phyloP scores from a whole-genome alignment of 345 rosid genomes.

The Alliaria petiolata region DNA sequence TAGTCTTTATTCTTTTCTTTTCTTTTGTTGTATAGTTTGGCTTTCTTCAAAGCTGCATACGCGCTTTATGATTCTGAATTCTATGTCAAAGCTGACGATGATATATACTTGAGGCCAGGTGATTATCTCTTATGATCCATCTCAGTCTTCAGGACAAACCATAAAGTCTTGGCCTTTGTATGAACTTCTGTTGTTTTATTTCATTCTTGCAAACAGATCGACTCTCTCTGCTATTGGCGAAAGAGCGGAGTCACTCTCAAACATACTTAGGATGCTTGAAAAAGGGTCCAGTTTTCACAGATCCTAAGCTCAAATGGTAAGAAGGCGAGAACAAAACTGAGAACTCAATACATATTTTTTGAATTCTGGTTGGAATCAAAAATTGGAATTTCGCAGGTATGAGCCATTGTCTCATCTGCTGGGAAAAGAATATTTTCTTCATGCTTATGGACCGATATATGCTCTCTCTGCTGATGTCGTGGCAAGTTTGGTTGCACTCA shows the following conservation, averaged over 20 bases:
- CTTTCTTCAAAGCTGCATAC: conserved; percentile 84
- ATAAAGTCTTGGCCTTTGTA: not conserved
- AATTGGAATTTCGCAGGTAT: conserved; percentile 52
- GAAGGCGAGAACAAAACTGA: not conserved
- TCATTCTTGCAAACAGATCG: conserved; percentile 46
- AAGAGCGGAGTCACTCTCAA: conserved; percentile 71
- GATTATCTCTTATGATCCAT: conserved; percentile 10
- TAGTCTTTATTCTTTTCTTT: not conserved
- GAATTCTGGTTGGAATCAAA: not conserved
- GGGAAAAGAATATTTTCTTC: conserved; percentile 80
- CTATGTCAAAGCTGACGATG: conserved; percentile 95
- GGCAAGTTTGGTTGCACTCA: conserved; percentile 68
- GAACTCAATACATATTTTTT: not conserved
- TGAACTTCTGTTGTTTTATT: not conserved
- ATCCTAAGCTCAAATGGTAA: conserved; percentile 85
- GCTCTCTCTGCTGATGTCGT: conserved; percentile 90
- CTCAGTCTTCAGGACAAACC: not conserved
- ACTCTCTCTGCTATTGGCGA: conserved; percentile 65
- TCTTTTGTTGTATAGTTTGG: conserved; percentile 44
- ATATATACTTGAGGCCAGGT: conserved; percentile 93
- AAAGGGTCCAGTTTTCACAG: conserved; percentile 81
- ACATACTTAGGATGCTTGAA: conserved; percentile 93
- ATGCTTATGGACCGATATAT: conserved; percentile 90
- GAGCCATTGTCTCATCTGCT: conserved; percentile 71
- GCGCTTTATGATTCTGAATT: conserved; percentile 80